Base-by-base conservation (phyloP, 345 rosid genomes). In the Camelina sativa region DNA sequence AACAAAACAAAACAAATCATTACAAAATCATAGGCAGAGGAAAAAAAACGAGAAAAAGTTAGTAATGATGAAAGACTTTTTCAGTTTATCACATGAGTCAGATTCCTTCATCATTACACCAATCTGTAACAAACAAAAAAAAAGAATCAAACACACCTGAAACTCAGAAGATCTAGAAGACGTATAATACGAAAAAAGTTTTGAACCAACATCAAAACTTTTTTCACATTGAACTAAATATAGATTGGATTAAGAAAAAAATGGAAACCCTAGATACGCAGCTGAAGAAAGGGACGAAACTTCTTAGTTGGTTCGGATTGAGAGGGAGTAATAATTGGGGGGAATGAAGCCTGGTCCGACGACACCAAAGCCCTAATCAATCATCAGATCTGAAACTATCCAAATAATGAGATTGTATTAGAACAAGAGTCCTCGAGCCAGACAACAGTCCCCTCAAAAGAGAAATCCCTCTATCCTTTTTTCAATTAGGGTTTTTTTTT, bases 281-380 rank as follows among this genome's bases (percentile, higher is more conserved):
- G 22, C 30, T 17, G 8, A 11, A 10, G 16, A 44, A 30, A 38
- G 63, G 32, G 69, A 44, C 47, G 25, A 30, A 10, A 3, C 54
- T 54, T 63, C 4, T 37, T 13, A 10, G 43, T 11, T 5, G 25
- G 13, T 69, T 62, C 3, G 72, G 76, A 71, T 57, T 38, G 62
- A 57, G 72, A 70, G 80, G 84, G 74, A 85, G 81, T 81, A 71
- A 69, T 71, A 84, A 84, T 91, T 91, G 97, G 88, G 97, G 92
- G 97, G 97, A 91, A 91, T 91, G 97, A 91, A 91, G 97, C 97
- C 97, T 91, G 97, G 97, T 91, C 97, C 97, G 97, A 91, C 76
- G 83, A 85, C 85, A 28, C 91, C 76, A 60, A 57, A 71, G 62
- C 54, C 69, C 58, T 79, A 16, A 62, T 43, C 69, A 65, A 76